Conservation (phyloP, 208 protist genomes). For the Lotmaria passim region DNA sequence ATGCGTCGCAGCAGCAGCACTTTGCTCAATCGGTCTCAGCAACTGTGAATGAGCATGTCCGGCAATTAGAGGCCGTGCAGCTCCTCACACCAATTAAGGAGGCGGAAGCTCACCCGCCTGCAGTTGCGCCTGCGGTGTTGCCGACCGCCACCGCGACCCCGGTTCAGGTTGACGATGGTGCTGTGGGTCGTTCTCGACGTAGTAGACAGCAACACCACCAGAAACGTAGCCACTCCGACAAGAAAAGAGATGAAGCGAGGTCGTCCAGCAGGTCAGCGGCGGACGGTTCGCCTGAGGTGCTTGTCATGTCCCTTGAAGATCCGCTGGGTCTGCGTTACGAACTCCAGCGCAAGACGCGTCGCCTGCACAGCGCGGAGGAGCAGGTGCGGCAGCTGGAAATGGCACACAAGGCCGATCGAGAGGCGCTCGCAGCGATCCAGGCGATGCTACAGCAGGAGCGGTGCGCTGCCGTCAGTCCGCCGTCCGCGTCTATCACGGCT, state of each 20-base stretch:
- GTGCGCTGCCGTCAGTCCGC: conserved; percentile 4
- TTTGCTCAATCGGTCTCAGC: background rate
- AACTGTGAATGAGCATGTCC: background rate
- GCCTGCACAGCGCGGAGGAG: conserved; percentile 43
- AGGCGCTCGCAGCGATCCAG: conserved; percentile 41
- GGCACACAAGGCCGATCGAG: conserved; percentile 25
- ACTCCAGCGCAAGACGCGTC: conserved; percentile 39
- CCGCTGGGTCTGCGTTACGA: conserved; percentile 44
- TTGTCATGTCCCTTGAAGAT: conserved; percentile 34
- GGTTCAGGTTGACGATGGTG: too few relatives aligned
- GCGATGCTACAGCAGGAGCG: conserved; percentile 45
- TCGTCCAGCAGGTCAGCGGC: background rate
- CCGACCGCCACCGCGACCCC: too few relatives aligned
- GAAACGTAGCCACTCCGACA: background rate
- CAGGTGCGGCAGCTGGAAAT: conserved; percentile 41
- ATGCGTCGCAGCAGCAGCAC: conserved; percentile 6
- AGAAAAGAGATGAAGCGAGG: background rate
- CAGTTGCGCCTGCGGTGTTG: too few relatives aligned
- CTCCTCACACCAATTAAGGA: too few relatives aligned
- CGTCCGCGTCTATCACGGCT: background rate
- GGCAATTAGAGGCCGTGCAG: background rate
- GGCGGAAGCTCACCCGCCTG: too few relatives aligned
- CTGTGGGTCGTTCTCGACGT: too few relatives aligned
- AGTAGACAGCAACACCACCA: too few relatives aligned
- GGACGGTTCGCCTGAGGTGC: conserved; percentile 9